Base-by-base conservation (phyloP, 78 protist genomes). In the Speleostelium caveatum region DNA sequence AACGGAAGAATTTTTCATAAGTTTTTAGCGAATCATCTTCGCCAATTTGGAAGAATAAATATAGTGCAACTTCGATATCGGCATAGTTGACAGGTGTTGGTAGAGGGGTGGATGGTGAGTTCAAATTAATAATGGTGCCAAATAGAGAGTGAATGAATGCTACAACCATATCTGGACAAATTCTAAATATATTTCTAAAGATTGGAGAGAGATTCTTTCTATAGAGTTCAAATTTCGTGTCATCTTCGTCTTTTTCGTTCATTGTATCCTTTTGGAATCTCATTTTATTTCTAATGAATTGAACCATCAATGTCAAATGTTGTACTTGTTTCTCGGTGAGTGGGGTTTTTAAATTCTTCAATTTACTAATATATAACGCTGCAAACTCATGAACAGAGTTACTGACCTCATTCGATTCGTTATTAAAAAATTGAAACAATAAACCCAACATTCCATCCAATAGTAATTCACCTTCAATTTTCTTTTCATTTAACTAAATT, bases 231-330 rank as follows among this genome's bases (percentile, higher is more conserved):
- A 88, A 75, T 38, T 88, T 65, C 24, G 30, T 53, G 3, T 88
- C 94, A 8, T 59, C 56, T 1, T 88, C 94, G 53, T 62, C 75
- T n/a, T 88, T 56, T 3, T 49, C 55, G 6, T 73, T 60, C 49
- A 38, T 17, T 28, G 7, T 62, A 36, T 63, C 61, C 30, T 36
- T 69, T 26, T 75, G 65, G 14, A 22, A 39, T 30, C 75, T 63
- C 94, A 88, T 73, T 45, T 88, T 88, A 51, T 88, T 88, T 51
- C 94, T 41, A 42, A 88, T 72, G 35, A 88, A 66, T 38, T 76
- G 94, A 39, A 88, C 89, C 65, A 88, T 51, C 3, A 73, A 36
- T 24, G 73, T 75, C 8, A 73, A 62, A 56, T 69, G 79, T 88
- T 75, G 73, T 24, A 88, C 3, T 51, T 88, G 86, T 35, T 63